Conservation (phyloP, 106 monocot species). For the Chionographis japonica region DNA sequence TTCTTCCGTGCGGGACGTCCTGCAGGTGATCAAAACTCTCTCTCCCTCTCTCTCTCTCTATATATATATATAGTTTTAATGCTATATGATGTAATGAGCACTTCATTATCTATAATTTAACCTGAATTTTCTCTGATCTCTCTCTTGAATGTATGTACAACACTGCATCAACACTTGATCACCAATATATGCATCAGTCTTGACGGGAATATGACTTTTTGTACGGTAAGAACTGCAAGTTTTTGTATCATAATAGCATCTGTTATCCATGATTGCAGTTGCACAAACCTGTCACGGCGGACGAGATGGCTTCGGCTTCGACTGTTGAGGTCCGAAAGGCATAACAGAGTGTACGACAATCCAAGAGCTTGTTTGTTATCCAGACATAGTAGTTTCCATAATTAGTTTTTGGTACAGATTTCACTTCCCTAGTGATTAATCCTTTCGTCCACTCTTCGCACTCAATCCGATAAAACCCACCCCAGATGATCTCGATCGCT, state of each 20-base stretch:
- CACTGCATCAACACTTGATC: no score
- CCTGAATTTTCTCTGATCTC: no score
- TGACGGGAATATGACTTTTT: neutral
- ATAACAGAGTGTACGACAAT: neutral
- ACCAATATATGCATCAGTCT: no score
- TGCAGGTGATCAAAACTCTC: no score
- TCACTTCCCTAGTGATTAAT: neutral
- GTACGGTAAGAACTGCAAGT: neutral
- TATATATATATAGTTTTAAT: no score
- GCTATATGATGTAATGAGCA: no score
- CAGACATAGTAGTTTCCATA: no score
- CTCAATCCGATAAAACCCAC: neutral
- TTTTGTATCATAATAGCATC: neutral
- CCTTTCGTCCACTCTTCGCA: neutral
- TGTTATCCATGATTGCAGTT: neutral
- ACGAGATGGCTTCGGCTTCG: neutral
- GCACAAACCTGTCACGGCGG: slow-evolving; percentile 1
- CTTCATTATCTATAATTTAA: no score
- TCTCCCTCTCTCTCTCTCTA: no score
- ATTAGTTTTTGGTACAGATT: neutral
- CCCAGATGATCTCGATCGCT: slow-evolving; percentile 10
- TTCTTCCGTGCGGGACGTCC: no score
- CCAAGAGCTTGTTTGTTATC: no score
- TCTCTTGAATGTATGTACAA: no score
- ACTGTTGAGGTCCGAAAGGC: neutral